Base-by-base conservation (phyloP, 805 yeast genomes). In the Spencermartinsiella europaea region DNA sequence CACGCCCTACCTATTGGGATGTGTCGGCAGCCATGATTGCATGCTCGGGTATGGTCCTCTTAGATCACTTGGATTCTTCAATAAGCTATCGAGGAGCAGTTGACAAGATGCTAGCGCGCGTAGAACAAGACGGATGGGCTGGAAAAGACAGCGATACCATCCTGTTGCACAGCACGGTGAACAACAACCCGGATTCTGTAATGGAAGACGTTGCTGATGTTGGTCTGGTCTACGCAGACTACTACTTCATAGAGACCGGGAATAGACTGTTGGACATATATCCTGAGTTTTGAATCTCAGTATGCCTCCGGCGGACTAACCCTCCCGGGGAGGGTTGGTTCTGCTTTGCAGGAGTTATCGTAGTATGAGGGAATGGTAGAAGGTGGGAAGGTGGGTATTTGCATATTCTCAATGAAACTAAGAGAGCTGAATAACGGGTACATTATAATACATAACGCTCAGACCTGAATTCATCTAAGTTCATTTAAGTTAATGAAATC, bases 151-250 rank as follows among this genome's bases (percentile, higher is more conserved):
- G 34, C 19, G 63, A 62, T 35, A 54, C 63, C 7, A 55, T 58
- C 27, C 52, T 62, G 38, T 40, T 42, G 16, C 44, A 59, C 41
- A 45, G 61, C 12, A 62, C 66, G 4, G 55, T 50, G 28, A 59
- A 55, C 46, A 37, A 37, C 15, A 55, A 59, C 41, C 60, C 61
- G 39, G 52, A 53, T 3, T 53, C 53, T 34, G 48, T 59, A 7
- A 33, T 21, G 12, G 46, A 44, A n/a, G 28, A 47, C 31, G 43
- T 52, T 8, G 48, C 50, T 2, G 62, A 57, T 28, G 59, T 56
- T 39, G 66, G 65, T 3, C 51, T 59, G 21, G 63, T 61, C 12
- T 62, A 62, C 42, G 65, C 57, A 4, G 66, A 62, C 43, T 62
- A 59, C 39, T 62, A 61, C 48, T 60, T 59, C 47, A 37, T 62